Base-by-base conservation (phyloP, 306 rosid genomes). In the Psophocarpus tetragonolobus region DNA sequence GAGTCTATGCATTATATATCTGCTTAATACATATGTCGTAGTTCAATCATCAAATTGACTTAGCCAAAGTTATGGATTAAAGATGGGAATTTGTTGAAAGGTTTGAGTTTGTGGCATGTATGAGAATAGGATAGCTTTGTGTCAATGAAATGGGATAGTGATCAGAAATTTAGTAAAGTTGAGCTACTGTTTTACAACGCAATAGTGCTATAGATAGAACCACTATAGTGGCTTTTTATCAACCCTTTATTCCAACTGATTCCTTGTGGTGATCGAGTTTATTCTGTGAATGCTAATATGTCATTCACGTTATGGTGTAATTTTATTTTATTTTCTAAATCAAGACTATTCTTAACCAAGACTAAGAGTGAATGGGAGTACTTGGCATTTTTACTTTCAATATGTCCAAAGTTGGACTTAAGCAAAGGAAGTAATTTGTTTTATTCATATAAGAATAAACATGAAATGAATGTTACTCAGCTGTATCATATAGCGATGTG, bases 1-100 rank as follows among this genome's bases (percentile, higher is more conserved):
- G 73, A 39, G 92, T 84, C 81, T 29, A 21, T 74, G 2, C 76
- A 35, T 51, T 77, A 27, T 80, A 21, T 27, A 63, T 63, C 30
- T 75, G 15, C 30, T 58, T 63, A 27, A 12, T 32, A 29, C 57
- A 20, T 32, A 41, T 76, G 33, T 62, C 5, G 13, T 50, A 3
- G 15, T 71, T 71, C 42, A 48, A 23, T 68, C n/a, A 2, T 38
- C 29, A 35, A 32, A 20, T 58, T 24, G 30, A 50, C 62, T 79
- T 26, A 75, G 60, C 67, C 11, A 7, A 68, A 18, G 61, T 73
- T 14, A 32, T 42, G 35, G 61, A 42, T 84, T 32, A 41, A 41
- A 36, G 54, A 6, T 65, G 33, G 66, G 20, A 35, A 24, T 53
- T 61, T 44, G 4, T 21, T 64, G 17, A 7, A 70, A 29, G 24